Evolutionary conservation across 805 yeast genomes (phyloP).

Genomic region (Kazachstania kunashirensis): DNA sequence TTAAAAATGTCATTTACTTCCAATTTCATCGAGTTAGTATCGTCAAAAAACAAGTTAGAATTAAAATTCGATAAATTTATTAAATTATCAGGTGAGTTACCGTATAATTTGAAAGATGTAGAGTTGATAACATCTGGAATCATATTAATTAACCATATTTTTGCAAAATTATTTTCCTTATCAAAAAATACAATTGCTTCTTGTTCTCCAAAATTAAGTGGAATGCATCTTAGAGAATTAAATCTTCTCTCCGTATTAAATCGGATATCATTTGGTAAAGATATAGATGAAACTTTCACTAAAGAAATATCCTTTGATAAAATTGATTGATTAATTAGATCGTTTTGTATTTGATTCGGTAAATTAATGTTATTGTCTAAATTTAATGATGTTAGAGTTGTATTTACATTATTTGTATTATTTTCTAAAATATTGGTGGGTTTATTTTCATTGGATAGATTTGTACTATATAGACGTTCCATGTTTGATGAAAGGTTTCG

Average conservation of each 20-base stretch:
- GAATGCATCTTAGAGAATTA: constrained; percentile 9
- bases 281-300: constrained; percentile 43
- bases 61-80: constrained; percentile 11
- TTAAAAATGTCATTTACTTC: not conserved
- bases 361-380: constrained; percentile 23
- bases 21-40: not conserved
- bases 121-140: constrained; percentile 20
- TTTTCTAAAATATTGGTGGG: not conserved
- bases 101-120: constrained; percentile 21
- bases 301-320: constrained; percentile 60
- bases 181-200: constrained; percentile 56
- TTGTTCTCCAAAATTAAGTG: constrained; percentile 36
- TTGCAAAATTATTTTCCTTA: constrained; percentile 33
- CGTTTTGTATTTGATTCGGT: constrained; percentile 10
- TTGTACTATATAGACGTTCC: constrained; percentile 12
- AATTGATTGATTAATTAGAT: constrained; percentile 24
- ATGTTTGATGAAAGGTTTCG: constrained; percentile 26
- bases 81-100: constrained; percentile 20
- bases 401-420: constrained; percentile 12
- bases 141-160: constrained; percentile 37
- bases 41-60: not conserved
- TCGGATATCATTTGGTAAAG: constrained; percentile 28
- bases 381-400: constrained; percentile 13
- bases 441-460: not conserved
- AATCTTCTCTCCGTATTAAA: constrained; percentile 21